Base-by-base conservation (phyloP, 768 basidiomycete genomes). In the Lentinula boryana region DNA sequence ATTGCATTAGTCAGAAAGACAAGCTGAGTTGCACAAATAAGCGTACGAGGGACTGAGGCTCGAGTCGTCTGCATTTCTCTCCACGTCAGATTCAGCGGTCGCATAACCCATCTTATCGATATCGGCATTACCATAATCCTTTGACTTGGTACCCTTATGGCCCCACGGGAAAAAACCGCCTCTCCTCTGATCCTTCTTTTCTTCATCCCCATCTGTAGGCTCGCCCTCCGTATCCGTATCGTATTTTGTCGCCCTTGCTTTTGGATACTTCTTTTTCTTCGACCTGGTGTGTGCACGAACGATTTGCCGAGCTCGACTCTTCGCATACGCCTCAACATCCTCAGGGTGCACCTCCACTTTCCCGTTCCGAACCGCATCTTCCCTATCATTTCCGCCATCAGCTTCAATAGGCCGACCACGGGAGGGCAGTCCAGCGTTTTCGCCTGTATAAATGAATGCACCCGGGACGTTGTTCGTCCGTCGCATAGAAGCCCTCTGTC, bases 381-480 rank as follows among this genome's bases (percentile, higher is more conserved):
- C 31, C 9, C 50, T 33, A 32, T 52, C 53, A 10, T 40, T 21
- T 16, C 38, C 27, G 2, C 18, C 40, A 23, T 56, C 27, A 18
- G 6, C 18, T 21, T 56, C 36, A 4, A 27, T 23, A 4, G 23
- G 36, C 40, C 55, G 40, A 9, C 55, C 55, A 6, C 38, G 36
- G 15, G 55, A 56, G 15, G 58, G 58, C 21, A 60, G 23, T 27
- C 58, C 58, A 27, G 58, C 58, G 13, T 33, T 60, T 49, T 60
- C 58, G 5, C 40, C 48, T 18, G 23, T 35, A n/a, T 60, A 32
- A 27, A 60, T 60, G 18, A 60, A 10, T 7, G 44, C 49, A 10
- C 50, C 58, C 3, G 58, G 58, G 10, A 52, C 48, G 27, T 60
- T 44, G 48, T 52, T 35, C 16, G 57, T 49, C 7, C 46, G 44